A percentile compares a stretch with the other conserved stretches of the same genome.
These are phyloP conservation scores for Suillus paluster DNA, from an alignment of 768 basidiomycete genomes.

Conservation along the genomic window DNA sequence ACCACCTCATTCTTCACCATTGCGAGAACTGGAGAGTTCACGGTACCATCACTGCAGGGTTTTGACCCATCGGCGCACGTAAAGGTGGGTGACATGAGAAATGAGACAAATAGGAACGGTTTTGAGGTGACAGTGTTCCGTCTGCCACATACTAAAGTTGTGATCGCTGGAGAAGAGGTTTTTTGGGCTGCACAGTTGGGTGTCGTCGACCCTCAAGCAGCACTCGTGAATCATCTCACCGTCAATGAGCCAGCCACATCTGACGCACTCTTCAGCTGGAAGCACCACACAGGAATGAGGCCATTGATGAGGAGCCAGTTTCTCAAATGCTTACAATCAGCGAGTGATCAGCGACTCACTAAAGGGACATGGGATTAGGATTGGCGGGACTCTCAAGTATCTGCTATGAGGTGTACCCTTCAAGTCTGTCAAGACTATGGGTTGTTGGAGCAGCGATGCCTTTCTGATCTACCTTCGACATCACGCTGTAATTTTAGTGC, in stretches of 20 bases:
- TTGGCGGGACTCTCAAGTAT: slow-evolving; percentile 33
- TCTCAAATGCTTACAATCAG: not conserved
- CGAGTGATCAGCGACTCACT: not conserved
- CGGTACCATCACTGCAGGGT: not conserved
- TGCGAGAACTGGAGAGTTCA: not conserved
- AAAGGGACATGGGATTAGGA: slow-evolving; percentile 35
- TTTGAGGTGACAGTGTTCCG: not conserved
- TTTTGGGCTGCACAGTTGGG: not conserved
- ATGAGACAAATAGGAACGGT: not conserved
- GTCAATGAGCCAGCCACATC: not conserved
- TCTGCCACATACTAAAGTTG: not conserved
- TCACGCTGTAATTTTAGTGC: slow-evolving; percentile 33
- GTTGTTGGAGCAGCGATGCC: slow-evolving; percentile 41
- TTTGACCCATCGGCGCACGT: not conserved
- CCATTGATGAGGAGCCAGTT: not conserved
- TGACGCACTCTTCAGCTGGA: slow-evolving; percentile 15
- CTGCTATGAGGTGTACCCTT: slow-evolving; percentile 33
- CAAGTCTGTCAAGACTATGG: slow-evolving; percentile 31
- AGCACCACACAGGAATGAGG: not conserved
- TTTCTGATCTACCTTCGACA: slow-evolving; percentile 34
- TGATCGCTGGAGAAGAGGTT: not conserved
- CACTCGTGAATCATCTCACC: not conserved
- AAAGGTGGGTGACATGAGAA: not conserved
- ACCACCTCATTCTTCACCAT: not conserved
- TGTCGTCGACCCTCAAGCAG: not conserved